phyloP scores from a whole-genome alignment of 208 protist species.

The Angomonas ambiguus region DNA sequence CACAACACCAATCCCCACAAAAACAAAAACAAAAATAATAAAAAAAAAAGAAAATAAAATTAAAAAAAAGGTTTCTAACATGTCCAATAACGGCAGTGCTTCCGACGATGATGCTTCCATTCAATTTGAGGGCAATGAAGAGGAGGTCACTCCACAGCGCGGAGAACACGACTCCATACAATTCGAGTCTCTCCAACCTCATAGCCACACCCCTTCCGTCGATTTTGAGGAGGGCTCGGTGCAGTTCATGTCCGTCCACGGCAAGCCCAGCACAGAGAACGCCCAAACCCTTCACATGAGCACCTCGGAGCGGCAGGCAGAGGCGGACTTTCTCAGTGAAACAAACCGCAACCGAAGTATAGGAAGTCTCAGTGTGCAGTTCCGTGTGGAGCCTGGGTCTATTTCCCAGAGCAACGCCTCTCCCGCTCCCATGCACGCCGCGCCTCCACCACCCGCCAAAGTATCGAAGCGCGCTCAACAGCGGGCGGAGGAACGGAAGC shows the following conservation, averaged over 20 bases:
- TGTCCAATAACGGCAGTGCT: background rate
- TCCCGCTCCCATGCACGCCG: background rate
- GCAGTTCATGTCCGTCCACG: background rate
- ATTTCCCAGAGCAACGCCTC: conserved; percentile 2
- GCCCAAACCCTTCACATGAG: background rate
- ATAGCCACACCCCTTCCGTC: background rate
- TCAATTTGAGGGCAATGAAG: background rate
- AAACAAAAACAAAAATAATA: background rate
- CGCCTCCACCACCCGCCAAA: conserved; percentile 5
- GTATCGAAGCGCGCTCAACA: background rate
- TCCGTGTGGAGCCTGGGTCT: background rate
- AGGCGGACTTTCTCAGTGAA: conserved; percentile 14
- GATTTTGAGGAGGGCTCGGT: background rate
- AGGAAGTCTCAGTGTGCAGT: background rate
- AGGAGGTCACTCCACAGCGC: background rate
- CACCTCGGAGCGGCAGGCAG: background rate
- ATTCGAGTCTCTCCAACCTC: background rate
- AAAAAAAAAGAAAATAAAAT: conserved; percentile 5
- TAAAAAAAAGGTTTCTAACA: conserved; percentile 4
- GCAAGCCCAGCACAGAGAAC: background rate
- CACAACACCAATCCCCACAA: too few species aligned
- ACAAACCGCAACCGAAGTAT: background rate
- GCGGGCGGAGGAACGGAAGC: background rate
- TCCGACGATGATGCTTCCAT: background rate
- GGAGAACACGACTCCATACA: background rate